These are phyloP conservation scores for Phaeolepiota aurea DNA, from an alignment of 768 basidiomycete genomes.

Conservation along the genomic window DNA sequence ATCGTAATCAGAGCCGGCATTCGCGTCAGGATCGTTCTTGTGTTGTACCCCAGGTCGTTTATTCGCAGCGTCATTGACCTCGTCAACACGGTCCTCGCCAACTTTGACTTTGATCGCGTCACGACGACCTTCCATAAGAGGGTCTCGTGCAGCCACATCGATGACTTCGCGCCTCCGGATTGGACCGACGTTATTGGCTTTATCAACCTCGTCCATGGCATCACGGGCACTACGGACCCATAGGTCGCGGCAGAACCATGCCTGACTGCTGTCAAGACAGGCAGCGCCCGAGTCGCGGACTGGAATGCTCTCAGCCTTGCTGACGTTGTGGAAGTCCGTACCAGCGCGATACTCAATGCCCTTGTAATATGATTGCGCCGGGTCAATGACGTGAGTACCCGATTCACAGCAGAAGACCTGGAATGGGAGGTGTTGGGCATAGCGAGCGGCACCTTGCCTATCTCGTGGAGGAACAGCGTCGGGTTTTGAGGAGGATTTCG, in stretches of 20 bases:
- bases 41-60: slow-evolving; percentile 18
- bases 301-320: slow-evolving; percentile 43
- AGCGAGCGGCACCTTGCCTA: slow-evolving; percentile 69
- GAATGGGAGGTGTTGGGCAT: slow-evolving; percentile 89
- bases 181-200: slow-evolving; percentile 24
- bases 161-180: slow-evolving; percentile 20
- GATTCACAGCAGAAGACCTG: slow-evolving; percentile 99
- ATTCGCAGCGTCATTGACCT: slow-evolving; percentile 23
- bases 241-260: slow-evolving; percentile 96
- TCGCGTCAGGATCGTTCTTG: slow-evolving; percentile 59
- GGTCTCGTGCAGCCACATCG: slow-evolving; percentile 26
- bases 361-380: slow-evolving; percentile 90
- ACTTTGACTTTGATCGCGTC: slow-evolving; percentile 24
- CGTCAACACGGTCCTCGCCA: slow-evolving; percentile 20
- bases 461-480: slow-evolving; percentile 93
- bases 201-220: slow-evolving; percentile 53
- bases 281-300: slow-evolving; percentile 69
- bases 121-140: slow-evolving; percentile 19
- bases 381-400: slow-evolving; percentile 95
- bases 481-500: slow-evolving; percentile 85
- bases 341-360: slow-evolving; percentile 83
- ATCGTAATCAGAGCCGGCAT: slow-evolving; percentile 83
- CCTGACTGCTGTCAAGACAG: slow-evolving; percentile 93
- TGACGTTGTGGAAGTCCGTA: slow-evolving; percentile 73
- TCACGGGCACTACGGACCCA: slow-evolving; percentile 88